Conservation (phyloP, 768 basidiomycete genomes). For the Termitomyces sp. region DNA sequence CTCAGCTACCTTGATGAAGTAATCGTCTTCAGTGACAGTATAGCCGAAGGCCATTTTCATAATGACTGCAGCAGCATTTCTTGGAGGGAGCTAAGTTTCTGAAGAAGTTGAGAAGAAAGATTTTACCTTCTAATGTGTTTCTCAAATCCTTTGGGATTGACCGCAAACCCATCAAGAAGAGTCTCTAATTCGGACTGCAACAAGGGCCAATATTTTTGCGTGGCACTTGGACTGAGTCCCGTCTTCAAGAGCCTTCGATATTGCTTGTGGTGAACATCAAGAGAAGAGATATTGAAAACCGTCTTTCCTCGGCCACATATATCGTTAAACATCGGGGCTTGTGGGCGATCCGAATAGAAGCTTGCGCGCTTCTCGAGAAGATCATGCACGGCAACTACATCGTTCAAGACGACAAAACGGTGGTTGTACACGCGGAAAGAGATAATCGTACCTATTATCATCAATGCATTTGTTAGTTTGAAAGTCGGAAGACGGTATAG, state of each 20-base stretch:
- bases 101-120: neutral
- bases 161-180: conserved; percentile 29
- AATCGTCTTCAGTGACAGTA: conserved; percentile 31
- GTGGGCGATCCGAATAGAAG: conserved; percentile 56
- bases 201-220: conserved; percentile 29
- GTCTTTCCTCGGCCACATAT: conserved; percentile 38
- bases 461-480: neutral
- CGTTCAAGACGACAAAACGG: conserved; percentile 48
- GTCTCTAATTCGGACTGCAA: conserved; percentile 31
- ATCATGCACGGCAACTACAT: conserved; percentile 36
- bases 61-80: conserved; percentile 35
- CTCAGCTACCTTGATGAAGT: conserved; percentile 35
- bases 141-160: conserved; percentile 27
- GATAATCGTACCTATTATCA: conserved; percentile 38
- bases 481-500: neutral
- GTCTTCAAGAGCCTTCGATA: conserved; percentile 39
- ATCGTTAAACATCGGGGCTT: conserved; percentile 39
- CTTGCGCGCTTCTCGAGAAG: conserved; percentile 48
- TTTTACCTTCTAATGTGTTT: conserved; percentile 37
- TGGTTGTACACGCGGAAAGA: conserved; percentile 43
- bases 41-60: conserved; percentile 45
- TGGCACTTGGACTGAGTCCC: conserved; percentile 32
- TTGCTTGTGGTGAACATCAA: conserved; percentile 30
- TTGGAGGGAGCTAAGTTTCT: conserved; percentile 9
- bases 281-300: conserved; percentile 42